These are phyloP conservation scores for Yarrowia sp. DNA, from an alignment of 805 yeast species.

Conservation along the genomic window DNA sequence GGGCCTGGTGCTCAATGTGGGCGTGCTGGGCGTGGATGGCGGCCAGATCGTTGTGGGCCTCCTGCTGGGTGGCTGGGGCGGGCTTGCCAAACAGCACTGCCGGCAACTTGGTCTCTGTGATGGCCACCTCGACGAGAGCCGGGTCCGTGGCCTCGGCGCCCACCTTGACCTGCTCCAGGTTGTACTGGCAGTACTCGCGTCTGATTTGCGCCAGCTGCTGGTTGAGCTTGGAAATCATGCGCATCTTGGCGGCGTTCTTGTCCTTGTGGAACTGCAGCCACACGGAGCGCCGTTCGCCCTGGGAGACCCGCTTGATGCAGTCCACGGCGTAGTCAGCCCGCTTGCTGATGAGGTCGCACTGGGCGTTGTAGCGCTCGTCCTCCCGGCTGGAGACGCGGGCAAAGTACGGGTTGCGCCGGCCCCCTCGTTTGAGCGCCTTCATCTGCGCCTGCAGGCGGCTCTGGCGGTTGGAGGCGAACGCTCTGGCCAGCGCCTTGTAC, in stretches of 20 bases:
- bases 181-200: constrained; percentile 31
- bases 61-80: not conserved
- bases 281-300: constrained; percentile 31
- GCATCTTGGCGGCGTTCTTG: constrained; percentile 32
- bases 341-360: constrained; percentile 24
- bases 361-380: constrained; percentile 26
- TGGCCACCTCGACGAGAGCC: not conserved
- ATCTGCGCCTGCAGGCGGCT: constrained; percentile 29
- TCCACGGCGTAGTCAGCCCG: constrained; percentile 30
- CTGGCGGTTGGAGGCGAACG: constrained; percentile 29
- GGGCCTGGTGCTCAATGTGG: constrained; percentile 22
- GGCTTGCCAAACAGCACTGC: constrained; percentile 1
- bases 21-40: constrained; percentile 18
- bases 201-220: constrained; percentile 32
- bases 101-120: not conserved
- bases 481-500: constrained; percentile 30
- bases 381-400: constrained; percentile 28
- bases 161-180: constrained; percentile 39
- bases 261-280: constrained; percentile 37
- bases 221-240: constrained; percentile 29
- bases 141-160: constrained; percentile 33
- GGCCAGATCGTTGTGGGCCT: constrained; percentile 12
- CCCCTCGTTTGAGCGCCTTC: constrained; percentile 28
- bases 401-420: constrained; percentile 27
- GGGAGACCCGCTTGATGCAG: constrained; percentile 29